Conservation (phyloP, 768 basidiomycete genomes). For the Mycena venus region DNA sequence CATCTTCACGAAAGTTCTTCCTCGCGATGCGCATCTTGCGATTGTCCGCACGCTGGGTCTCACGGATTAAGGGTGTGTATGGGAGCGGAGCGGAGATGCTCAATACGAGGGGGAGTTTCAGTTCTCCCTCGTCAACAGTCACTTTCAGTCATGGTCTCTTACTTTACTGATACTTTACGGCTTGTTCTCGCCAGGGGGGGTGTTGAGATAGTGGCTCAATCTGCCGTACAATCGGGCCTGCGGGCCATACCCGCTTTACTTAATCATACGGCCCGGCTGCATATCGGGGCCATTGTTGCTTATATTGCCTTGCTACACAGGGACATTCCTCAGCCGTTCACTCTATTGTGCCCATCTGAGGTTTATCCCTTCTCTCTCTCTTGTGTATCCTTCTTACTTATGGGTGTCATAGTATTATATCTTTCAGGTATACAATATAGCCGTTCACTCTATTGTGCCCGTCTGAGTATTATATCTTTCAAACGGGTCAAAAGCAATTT, state of each 20-base stretch:
- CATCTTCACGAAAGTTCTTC: conserved; percentile 44
- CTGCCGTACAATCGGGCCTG: not conserved
- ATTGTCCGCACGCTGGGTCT: conserved; percentile 5
- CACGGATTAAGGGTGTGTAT: not conserved
- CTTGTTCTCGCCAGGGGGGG: not conserved
- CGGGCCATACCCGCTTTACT: not conserved
- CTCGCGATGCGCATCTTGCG: not conserved
- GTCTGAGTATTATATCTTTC: too few species aligned
- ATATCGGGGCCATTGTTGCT: too few species aligned
- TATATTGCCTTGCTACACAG: not conserved
- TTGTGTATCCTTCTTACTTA: too few species aligned
- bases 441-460: too few species aligned
- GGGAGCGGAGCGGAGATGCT: conserved; percentile 1
- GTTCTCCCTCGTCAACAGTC: not conserved
- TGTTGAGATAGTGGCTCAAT: not conserved
- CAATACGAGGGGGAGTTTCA: not conserved
- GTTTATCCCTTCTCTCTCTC: too few species aligned
- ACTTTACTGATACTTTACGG: not conserved
- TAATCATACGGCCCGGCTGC: too few species aligned
- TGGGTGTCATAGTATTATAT: too few species aligned
- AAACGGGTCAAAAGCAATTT: not conserved
- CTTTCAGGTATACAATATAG: too few species aligned
- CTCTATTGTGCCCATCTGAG: not conserved
- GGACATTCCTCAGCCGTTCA: not conserved
- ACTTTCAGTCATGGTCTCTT: not conserved